Percentiles rank a stretch among this genome's conserved stretches.
Evolutionary conservation across 805 yeast genomes (phyloP).

Genomic region (Wickerhamomyces chaumierensis): DNA sequence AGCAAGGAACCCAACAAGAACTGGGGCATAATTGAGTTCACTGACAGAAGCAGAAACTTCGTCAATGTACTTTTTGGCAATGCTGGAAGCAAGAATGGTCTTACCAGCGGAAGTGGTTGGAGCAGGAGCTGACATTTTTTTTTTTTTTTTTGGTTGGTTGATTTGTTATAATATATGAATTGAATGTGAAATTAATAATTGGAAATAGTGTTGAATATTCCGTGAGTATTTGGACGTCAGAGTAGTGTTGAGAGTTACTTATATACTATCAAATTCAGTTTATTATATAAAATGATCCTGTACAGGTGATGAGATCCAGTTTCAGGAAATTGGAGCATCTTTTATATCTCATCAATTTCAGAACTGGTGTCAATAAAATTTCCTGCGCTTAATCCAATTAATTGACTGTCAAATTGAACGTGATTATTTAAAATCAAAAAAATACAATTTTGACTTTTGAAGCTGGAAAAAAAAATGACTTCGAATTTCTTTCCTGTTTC

Average conservation of each 20-base stretch:
- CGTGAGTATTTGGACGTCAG: background rate
- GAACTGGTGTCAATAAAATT: background rate
- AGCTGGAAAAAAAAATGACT: background rate
- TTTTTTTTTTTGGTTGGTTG: no score
- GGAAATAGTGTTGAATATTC: background rate
- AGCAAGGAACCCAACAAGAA: constrained; percentile 83
- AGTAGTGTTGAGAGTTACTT: background rate
- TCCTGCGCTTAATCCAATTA: background rate
- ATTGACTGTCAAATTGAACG: background rate
- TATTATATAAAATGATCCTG: no score
- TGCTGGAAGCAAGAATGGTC: constrained; percentile 77
- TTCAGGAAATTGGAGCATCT: background rate
- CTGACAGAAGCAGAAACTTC: constrained; percentile 57
- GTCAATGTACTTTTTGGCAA: constrained; percentile 70
- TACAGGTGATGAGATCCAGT: no score
- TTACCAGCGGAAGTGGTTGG: constrained; percentile 40
- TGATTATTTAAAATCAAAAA: no score
- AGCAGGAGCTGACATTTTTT: constrained; percentile 6
- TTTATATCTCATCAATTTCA: background rate
- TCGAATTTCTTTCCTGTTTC: background rate
- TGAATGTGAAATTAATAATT: background rate
- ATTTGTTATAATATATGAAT: no score
- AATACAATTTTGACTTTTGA: no score
- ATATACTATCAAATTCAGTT: background rate
- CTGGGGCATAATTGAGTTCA: constrained; percentile 47